phyloP scores from a whole-genome alignment of 1,139 yeast genomes.

The Magnusiomyces tetraspermus region DNA sequence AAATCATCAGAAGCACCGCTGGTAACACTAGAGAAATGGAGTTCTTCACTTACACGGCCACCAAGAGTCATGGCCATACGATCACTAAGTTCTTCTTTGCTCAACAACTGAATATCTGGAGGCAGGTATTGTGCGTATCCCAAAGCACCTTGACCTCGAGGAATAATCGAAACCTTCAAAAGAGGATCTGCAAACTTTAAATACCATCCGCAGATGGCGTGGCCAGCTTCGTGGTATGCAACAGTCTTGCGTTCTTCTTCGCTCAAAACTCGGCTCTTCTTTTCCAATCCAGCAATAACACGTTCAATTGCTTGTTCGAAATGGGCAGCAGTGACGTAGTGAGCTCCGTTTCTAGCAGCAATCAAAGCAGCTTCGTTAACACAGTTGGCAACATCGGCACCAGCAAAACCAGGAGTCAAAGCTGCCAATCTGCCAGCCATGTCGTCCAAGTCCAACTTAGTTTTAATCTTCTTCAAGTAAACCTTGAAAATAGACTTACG shows the following conservation, averaged over 20 bases:
- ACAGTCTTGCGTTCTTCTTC: slow-evolving; percentile 81
- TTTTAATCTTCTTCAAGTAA: slow-evolving; percentile 59
- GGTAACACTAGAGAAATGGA: slow-evolving; percentile 81
- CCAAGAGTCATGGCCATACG: slow-evolving; percentile 96
- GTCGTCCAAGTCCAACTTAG: slow-evolving; percentile 41
- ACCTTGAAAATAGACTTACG: slow-evolving; percentile 86
- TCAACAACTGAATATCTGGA: slow-evolving; percentile 77
- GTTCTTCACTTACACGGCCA: slow-evolving; percentile 91
- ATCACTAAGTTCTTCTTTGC: slow-evolving; percentile 69
- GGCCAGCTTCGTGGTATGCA: slow-evolving; percentile 98
- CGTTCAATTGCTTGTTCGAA: slow-evolving; percentile 96
- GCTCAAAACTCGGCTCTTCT: slow-evolving; percentile 72
- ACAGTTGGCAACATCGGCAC: slow-evolving; percentile 96
- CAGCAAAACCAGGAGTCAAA: slow-evolving; percentile 93
- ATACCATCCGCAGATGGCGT: slow-evolving; percentile 97
- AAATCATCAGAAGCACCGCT: slow-evolving; percentile 95
- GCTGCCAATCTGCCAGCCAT: slow-evolving; percentile 87
- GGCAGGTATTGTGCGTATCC: slow-evolving; percentile 99
- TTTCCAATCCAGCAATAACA: slow-evolving; percentile 92
- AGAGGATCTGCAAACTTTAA: slow-evolving; percentile 84
- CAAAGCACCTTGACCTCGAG: slow-evolving; percentile 91
- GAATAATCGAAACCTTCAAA: slow-evolving; percentile 89
- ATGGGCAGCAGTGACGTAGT: slow-evolving; percentile 58
- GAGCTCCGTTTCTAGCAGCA: slow-evolving; percentile 77
- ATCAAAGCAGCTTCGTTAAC: slow-evolving; percentile 95